Percentiles rank a stretch among this genome's conserved stretches.
These are phyloP conservation scores for Arabidopsis lyrata DNA, from an alignment of 441 rosid genomes.

Conservation along the genomic window DNA sequence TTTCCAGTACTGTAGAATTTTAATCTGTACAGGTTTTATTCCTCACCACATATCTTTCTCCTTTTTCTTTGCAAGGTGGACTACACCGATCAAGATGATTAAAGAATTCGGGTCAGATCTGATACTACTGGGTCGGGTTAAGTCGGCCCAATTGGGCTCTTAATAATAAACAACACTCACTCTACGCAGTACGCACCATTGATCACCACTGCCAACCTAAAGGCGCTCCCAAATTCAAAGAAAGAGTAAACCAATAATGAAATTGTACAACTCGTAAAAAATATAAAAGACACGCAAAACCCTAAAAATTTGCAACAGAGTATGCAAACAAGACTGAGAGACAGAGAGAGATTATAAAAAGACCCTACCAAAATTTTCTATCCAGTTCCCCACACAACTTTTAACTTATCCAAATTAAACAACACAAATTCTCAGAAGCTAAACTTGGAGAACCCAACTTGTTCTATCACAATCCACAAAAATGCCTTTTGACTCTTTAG, in stretches of 20 bases:
- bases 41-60: too few species aligned
- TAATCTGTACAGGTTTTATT: too few species aligned
- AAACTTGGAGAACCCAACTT: slow-evolving; percentile 15
- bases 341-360: slow-evolving; percentile 19
- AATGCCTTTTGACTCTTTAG: slow-evolving; percentile 6
- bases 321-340: slow-evolving; percentile 4
- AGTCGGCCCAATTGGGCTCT: too few species aligned
- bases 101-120: too few species aligned
- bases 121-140: too few species aligned
- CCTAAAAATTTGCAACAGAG: slow-evolving; percentile 7
- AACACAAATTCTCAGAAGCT: slow-evolving; percentile 36
- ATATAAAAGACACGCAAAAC: not conserved
- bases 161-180: too few species aligned
- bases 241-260: slow-evolving; percentile 25
- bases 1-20: too few species aligned
- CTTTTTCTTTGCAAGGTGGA: too few species aligned
- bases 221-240: not conserved
- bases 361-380: slow-evolving; percentile 43
- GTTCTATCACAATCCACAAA: slow-evolving; percentile 6
- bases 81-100: too few species aligned
- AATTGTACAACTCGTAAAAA: slow-evolving; percentile 16
- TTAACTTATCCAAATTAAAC: slow-evolving; percentile 13
- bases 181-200: not conserved
- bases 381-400: slow-evolving; percentile 27
- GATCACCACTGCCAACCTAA: not conserved